Percentiles rank a stretch among this genome's conserved stretches.
phyloP scores from a whole-genome alignment of 2,329 filamentous ascomycete species.

The Rhinocladiella mackenziei region DNA sequence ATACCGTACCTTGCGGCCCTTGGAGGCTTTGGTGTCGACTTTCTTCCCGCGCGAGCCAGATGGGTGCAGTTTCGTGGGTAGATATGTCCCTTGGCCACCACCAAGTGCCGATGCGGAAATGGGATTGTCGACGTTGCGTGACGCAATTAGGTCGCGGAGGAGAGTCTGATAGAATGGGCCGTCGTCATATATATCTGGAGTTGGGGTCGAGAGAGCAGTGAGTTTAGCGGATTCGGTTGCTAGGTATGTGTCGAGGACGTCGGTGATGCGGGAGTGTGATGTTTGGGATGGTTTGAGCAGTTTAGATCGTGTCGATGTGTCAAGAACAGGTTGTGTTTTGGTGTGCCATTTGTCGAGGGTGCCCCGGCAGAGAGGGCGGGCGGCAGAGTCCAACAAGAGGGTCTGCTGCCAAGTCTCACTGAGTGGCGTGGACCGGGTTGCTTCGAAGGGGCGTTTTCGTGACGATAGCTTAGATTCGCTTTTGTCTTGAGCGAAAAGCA shows the following conservation, averaged over 20 bases:
- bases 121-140: constrained; percentile 57
- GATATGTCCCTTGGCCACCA: too few relatives aligned
- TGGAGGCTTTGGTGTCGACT: constrained; percentile 91
- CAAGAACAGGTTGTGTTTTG: constrained; percentile 61
- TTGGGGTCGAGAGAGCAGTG: constrained; percentile 33
- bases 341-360: constrained; percentile 86
- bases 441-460: constrained; percentile 49
- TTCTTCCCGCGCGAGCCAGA: constrained; percentile 59
- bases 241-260: constrained; percentile 44
- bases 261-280: constrained; percentile 48
- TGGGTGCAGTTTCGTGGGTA: constrained; percentile 38
- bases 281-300: constrained; percentile 52
- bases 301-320: constrained; percentile 56
- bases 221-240: constrained; percentile 39
- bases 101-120: too few relatives aligned
- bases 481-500: constrained; percentile 42
- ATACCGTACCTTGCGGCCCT: constrained; percentile 89
- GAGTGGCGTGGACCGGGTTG: constrained; percentile 51
- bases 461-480: too few relatives aligned
- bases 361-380: constrained; percentile 60
- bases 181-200: constrained; percentile 76
- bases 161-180: constrained; percentile 91
- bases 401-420: constrained; percentile 70
- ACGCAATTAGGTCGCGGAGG: constrained; percentile 87
- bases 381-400: constrained; percentile 59